Evolutionary conservation across 1,284 basidiomycete genomes (phyloP), one percentile per base, ranked within the genome.

Genomic region (Rhodofomes roseus): DNA sequence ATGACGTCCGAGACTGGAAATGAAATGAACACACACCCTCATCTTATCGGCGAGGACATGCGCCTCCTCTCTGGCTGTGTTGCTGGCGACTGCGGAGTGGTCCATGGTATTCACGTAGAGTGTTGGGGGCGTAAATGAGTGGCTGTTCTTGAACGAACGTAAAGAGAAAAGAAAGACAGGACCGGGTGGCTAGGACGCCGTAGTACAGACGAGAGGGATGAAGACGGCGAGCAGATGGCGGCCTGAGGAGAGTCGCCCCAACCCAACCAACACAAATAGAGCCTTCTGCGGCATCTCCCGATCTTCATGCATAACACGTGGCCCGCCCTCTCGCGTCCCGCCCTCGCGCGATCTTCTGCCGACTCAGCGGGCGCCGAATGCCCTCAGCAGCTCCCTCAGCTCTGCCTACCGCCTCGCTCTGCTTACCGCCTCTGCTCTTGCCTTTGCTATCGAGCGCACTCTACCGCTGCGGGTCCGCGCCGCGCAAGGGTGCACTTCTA

Each of bases 111-210:
- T 22, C 43, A 46, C 43, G 43, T 59, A 61, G 51, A 62, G 56
- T 58, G 59, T 61, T 55, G 66, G 65, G 61, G 66, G 67, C 62
- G 62, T 55, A 63, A 79, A 79, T 62, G 79, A 80, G 70, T 64
- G 79, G 72, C 68, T 65, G 58, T 67, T 66, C 70, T 68, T 68
- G 61, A 71, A 71, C 64, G 73, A 74, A 64, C 62, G 72, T 73
- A 70, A 58, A 64, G 55, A 55, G 62, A 77, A 74, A 72, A 63
- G 73, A 75, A 71, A 61, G 71, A 68, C 70, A 63, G 70, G 73
- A 74, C 73, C 69, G 68, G 46, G 57, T 60, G 60, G 62, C 65
- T 61, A 65, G 63, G 63, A 67, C 62, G 65, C 61, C 65, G 57
- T 58, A 62, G 63, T 40, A 63, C 62, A 62, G 59, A 63, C 57